A percentile compares a stretch with the other conserved stretches of the same genome.
These are phyloP conservation scores for Mallotus nudiflorus DNA, from an alignment of 345 rosid genomes.

Conservation along the genomic window DNA sequence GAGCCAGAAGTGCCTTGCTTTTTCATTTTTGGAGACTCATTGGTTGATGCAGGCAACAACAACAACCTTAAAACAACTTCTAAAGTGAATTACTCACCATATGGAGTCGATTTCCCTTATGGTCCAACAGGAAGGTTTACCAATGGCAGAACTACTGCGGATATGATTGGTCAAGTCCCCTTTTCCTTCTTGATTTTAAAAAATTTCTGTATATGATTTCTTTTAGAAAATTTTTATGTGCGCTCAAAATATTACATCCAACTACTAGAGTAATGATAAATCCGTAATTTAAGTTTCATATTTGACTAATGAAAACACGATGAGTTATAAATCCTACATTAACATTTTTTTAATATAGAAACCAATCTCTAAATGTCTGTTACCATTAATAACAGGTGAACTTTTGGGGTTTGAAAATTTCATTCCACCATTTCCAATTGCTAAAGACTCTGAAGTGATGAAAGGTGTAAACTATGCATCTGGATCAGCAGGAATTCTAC, in stretches of 20 bases:
- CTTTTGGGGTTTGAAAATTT: constrained; percentile 1
- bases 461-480: constrained; percentile 23
- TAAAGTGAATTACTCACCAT: constrained; percentile 24
- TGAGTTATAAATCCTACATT: no score
- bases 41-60: constrained; percentile 34
- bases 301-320: no score
- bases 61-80: constrained; percentile 17
- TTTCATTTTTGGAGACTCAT: constrained; percentile 40
- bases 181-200: no score
- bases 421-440: constrained; percentile 6
- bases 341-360: no score
- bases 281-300: no score
- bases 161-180: not conserved
- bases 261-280: no score
- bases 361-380: no score
- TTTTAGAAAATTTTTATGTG: no score
- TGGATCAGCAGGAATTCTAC: constrained; percentile 11
- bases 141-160: constrained; percentile 26
- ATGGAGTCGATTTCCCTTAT: constrained; percentile 30
- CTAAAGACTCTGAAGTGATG: not conserved
- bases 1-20: constrained; percentile 28
- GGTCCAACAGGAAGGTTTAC: constrained; percentile 35
- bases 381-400: constrained; percentile 4
- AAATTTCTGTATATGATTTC: no score
- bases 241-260: no score